Base-by-base conservation (phyloP, 129 eudicot genomes). In the Glebionis coronaria region DNA sequence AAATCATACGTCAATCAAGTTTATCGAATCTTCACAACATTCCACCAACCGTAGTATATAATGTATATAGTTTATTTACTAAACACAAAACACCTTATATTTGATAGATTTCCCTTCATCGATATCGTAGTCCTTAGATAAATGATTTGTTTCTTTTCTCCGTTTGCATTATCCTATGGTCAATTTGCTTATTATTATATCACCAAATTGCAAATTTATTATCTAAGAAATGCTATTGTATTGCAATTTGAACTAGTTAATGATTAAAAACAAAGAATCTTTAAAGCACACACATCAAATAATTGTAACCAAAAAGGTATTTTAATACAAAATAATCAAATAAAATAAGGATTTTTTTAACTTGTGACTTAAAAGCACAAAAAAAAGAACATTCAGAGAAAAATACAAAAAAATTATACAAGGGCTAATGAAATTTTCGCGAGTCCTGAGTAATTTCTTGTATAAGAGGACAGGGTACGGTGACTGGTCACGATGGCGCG, bases 171-270 rank as follows among this genome's bases (percentile, higher is more conserved):
- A 61, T 61, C 52, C 44, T 49, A 38, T 38, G 69, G 61, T 61
- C 76, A 72, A 72, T 19, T 72, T 72, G 61, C 14, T 61, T 6
- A 56, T 61, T 31, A 29, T 16, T 50, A 12, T 71, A 61, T 50
- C 15, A 40, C 49, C 69, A 21, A 61, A 50, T 72, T 72, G 69
- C 62, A 31, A 18, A 18, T 60, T 45, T 46, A 5, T 44, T 46
- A 65, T 64, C 13, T 35, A 44, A 71, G 50, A 61, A 19, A 31
- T 12, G 2, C 23, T 15, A 12, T 50, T 12, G 13, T 4, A 47
- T 49, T 49, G 12, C 69, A 61, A 50, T 28, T 47, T 12, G 15
- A 47, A 12, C 3, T 47, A 1, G 15, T 12, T 47, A 13, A 47
- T 47, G 53, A 47, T 1, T 15, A 9, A 47, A 47, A 47, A 5